phyloP scores from a whole-genome alignment of 257 asterid species.

The Coffea eugenioides region DNA sequence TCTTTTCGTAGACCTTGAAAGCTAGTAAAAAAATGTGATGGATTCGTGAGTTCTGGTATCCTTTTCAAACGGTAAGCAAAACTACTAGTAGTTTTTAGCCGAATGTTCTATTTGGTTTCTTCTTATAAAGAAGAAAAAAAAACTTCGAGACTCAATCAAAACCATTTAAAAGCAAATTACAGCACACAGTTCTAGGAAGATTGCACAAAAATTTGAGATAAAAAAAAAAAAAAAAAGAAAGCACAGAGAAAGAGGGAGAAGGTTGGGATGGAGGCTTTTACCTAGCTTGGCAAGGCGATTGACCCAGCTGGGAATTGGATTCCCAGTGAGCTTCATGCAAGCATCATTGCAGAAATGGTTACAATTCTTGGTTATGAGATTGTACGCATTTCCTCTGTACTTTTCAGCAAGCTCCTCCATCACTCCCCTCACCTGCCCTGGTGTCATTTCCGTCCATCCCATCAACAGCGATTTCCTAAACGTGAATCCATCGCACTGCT shows the following conservation, averaged over 20 bases:
- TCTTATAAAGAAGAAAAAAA: neutral
- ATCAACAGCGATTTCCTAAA: constrained; percentile 48
- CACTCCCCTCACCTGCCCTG: constrained; percentile 28
- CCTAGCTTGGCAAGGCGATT: constrained; percentile 53
- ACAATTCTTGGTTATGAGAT: constrained; percentile 45
- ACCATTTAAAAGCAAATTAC: neutral
- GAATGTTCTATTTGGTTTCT: too few species aligned
- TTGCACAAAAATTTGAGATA: neutral
- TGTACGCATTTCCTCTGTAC: constrained; percentile 43
- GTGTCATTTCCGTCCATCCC: constrained; percentile 46
- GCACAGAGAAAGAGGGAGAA: neutral
- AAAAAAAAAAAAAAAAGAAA: neutral
- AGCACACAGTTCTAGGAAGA: neutral
- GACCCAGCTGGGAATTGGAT: constrained; percentile 47
- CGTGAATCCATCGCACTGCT: constrained; percentile 45
- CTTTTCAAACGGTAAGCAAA: neutral
- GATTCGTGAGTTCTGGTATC: too few species aligned
- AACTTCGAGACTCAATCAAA: neutral
- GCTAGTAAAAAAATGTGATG: too few species aligned
- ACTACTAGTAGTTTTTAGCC: neutral
- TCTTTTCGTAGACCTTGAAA: neutral
- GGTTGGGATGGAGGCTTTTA: neutral
- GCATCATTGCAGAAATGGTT: constrained; percentile 55
- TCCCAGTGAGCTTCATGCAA: constrained; percentile 36
- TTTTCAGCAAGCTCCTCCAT: constrained; percentile 42